Conservation (phyloP, 2,329 filamentous ascomycete species). For the Penicillium hesseltinei region DNA sequence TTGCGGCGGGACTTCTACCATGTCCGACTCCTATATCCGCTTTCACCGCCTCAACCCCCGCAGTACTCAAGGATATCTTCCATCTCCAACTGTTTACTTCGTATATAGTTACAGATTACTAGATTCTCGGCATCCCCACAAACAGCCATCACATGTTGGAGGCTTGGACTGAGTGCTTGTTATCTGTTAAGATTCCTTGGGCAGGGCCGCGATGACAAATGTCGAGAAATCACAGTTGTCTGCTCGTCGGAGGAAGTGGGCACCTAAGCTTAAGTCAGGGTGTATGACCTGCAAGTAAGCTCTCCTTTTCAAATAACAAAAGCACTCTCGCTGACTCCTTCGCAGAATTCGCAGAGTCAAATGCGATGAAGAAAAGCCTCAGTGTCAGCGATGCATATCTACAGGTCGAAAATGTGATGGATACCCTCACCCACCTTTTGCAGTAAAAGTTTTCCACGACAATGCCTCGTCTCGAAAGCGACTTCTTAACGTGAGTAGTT, state of each 20-base stretch:
- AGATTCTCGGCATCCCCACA: neutral
- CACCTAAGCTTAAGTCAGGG: neutral
- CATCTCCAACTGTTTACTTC: too few species aligned
- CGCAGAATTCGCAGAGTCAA: neutral
- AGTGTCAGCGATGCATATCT: neutral
- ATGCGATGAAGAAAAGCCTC: neutral
- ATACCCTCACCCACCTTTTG: neutral
- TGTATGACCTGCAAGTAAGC: neutral
- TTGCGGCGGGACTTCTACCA: too few species aligned
- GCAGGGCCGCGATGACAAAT: neutral
- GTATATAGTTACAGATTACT: neutral
- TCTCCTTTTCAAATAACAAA: neutral
- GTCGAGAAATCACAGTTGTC: neutral
- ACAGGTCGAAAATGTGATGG: neutral
- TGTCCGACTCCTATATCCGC: too few species aligned
- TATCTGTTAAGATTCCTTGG: neutral
- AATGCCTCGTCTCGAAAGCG: neutral
- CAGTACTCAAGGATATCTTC: too few species aligned
- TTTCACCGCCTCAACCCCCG: too few species aligned
- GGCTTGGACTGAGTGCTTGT: neutral
- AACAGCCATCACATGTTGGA: neutral
- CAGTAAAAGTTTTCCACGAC: neutral
- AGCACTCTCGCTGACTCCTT: neutral
- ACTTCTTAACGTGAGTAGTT: neutral
- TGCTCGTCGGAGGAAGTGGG: neutral